Base-by-base conservation (phyloP, 2,329 filamentous ascomycete species). In the Ophiostoma triangulosporum region DNA sequence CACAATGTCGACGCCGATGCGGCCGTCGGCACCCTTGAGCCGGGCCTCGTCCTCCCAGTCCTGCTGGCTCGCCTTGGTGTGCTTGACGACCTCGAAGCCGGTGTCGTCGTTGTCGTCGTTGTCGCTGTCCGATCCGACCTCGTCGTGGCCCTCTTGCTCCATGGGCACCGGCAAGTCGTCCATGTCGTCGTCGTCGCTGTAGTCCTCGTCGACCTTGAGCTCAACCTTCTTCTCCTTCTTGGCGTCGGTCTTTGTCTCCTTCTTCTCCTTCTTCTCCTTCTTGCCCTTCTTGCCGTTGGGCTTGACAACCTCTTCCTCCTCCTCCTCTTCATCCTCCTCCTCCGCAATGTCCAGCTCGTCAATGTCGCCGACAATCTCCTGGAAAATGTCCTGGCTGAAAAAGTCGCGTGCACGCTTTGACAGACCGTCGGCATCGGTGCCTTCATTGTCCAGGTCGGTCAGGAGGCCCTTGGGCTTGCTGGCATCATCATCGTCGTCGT, bases 301-400 rank as follows among this genome's bases (percentile, higher is more conserved):
- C 46, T 48, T 33, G 4, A 9, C 24, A 24, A 2, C 53, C 17
- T 61, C 61, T 8, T 46, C 53, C 3, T 40, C 54, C 22, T 61
- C 62, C 6, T 76, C 71, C 20, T 78, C 73, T n/a, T 79, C 78
- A 1, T 62, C 58, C 17, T 65, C 63, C 6, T 59, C 56, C 15
- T 52, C 60, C 43, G 63, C 60, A 0, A 63, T 58, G 15, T 59
- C 61, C 6, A 76, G 72, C 26, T 78, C 73, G 17, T 81, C 81
- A 2, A 83, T 70, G 20, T 84, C 67, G 0, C 80, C 86, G 22
- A 81, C 80, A 52, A 97, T 81, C 36, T 82, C 87, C 60, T 90
- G 83, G 73, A 98, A 98, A 38, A 98, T 84, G 60, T 96, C 90
- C 65, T 96, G 91, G 61, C 86, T 85, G 66, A 98, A 98, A 70